A percentile compares a stretch with the other conserved stretches of the same genome.
Evolutionary conservation across 768 basidiomycete species (phyloP).

Genomic region (Suillus subaureus): DNA sequence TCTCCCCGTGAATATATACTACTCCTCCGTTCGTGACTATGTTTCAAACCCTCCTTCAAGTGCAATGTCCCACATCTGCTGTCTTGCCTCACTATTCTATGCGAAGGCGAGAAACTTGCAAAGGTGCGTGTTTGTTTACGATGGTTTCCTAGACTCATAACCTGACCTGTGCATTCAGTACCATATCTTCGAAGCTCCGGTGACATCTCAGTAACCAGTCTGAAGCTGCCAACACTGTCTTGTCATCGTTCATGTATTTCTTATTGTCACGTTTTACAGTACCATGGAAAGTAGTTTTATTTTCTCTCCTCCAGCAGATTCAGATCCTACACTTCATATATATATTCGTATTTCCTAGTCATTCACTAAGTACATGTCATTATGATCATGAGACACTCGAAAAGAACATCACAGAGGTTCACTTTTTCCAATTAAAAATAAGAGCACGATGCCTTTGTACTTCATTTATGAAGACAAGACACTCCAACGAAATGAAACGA

Average conservation of each 20-base stretch:
- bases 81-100: too few species aligned
- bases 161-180: too few species aligned
- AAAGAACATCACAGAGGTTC: background rate
- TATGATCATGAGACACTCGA: background rate
- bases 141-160: conserved; percentile 9
- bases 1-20: too few species aligned
- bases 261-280: background rate
- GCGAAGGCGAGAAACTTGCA: too few species aligned
- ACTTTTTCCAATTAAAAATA: background rate
- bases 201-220: too few species aligned
- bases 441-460: background rate
- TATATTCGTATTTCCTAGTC: background rate
- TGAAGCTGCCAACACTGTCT: background rate
- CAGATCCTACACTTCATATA: background rate
- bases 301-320: background rate
- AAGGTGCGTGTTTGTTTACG: too few species aligned
- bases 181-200: too few species aligned
- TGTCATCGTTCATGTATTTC: background rate
- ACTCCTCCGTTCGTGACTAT: too few species aligned
- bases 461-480: background rate
- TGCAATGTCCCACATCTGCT: too few species aligned
- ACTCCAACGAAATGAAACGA: background rate
- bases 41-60: too few species aligned
- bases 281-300: background rate
- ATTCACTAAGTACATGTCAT: background rate